These are phyloP conservation scores for Amniculicola lignicola DNA, from an alignment of 495 filamentous ascomycete species.

Conservation along the genomic window DNA sequence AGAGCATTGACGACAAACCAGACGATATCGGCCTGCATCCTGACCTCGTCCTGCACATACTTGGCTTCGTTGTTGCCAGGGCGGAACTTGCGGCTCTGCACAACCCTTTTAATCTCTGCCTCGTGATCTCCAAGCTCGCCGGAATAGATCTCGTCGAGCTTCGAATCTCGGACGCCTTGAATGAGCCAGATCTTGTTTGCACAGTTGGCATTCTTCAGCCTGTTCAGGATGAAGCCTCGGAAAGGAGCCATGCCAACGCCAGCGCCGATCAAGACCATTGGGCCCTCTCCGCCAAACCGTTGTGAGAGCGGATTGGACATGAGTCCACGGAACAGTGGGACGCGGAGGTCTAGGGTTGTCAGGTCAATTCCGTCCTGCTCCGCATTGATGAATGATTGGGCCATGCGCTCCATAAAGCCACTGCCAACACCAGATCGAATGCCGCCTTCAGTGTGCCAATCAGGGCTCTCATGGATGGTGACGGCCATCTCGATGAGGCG, in stretches of 20 bases:
- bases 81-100: conserved; percentile 64
- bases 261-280: conserved; percentile 95
- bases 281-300: conserved; percentile 85
- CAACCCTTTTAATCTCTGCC: conserved; percentile 86
- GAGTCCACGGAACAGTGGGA: conserved; percentile 98
- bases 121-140: conserved; percentile 96
- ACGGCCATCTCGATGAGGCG: conserved; percentile 93
- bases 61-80: conserved; percentile 33
- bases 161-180: conserved; percentile 89
- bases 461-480: conserved; percentile 78
- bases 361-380: conserved; percentile 50
- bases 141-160: conserved; percentile 90
- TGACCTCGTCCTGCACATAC: conserved; percentile 48
- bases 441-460: conserved; percentile 59
- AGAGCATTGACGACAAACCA: conserved; percentile 94
- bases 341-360: conserved; percentile 57
- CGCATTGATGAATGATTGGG: conserved; percentile 62
- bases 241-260: conserved; percentile 97
- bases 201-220: conserved; percentile 92
- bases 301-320: conserved; percentile 95
- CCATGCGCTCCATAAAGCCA: conserved; percentile 83
- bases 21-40: conserved; percentile 85
- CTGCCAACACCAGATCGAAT: conserved; percentile 45
- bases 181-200: conserved; percentile 99
- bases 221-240: conserved; percentile 92